phyloP scores from a whole-genome alignment of 805 yeast species.

The Allodekkera sacchari region DNA sequence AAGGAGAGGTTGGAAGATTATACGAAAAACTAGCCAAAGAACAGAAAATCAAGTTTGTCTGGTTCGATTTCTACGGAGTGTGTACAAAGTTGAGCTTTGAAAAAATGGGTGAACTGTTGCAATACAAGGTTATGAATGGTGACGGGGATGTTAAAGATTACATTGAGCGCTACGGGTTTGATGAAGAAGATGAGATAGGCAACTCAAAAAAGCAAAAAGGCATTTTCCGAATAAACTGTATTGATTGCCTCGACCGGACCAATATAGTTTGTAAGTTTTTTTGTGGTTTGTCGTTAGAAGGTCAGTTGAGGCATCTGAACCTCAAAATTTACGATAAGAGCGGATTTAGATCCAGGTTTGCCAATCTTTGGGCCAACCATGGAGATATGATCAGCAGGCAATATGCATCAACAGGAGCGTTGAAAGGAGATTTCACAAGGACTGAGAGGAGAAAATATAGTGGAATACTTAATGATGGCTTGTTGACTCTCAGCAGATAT shows the following conservation, averaged over 20 bases:
- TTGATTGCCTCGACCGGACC: conserved; percentile 59
- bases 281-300: conserved; percentile 19
- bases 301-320: conserved; percentile 17
- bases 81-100: conserved; percentile 35
- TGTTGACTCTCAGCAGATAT: conserved; percentile 33
- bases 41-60: conserved; percentile 34
- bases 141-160: conserved; percentile 10
- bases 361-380: conserved; percentile 55
- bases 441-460: conserved; percentile 32
- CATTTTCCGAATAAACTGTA: conserved; percentile 50
- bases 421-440: conserved; percentile 41
- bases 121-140: conserved; percentile 15
- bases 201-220: conserved; percentile 36
- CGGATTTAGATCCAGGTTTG: conserved; percentile 19
- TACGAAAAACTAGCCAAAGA: conserved; percentile 29
- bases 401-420: conserved; percentile 50
- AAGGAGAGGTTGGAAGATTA: conserved; percentile 27
- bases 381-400: conserved; percentile 60
- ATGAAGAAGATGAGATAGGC: conserved; percentile 12
- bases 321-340: conserved; percentile 2
- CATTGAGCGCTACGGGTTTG: conserved; percentile 23
- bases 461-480: conserved; percentile 34
- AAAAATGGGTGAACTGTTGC: conserved; percentile 22
- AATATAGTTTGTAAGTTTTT: conserved; percentile 39
- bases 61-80: conserved; percentile 58